Conservation (phyloP, 306 rosid genomes). For the Hippophae rhamnoides region DNA sequence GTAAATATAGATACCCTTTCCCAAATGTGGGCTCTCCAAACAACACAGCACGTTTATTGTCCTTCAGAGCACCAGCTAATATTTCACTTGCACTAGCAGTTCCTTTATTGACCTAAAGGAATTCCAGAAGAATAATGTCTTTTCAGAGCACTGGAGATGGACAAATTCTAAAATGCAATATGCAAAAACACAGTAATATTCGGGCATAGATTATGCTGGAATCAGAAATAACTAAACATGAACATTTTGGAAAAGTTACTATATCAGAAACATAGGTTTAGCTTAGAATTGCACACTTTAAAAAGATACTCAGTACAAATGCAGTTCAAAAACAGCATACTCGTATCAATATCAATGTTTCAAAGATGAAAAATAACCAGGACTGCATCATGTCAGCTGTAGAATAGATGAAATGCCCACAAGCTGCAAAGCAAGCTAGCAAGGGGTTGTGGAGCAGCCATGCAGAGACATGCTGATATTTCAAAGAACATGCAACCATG, state of each 20-base stretch:
- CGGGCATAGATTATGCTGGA: too few species aligned
- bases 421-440: slow-evolving; percentile 84
- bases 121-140: slow-evolving; percentile 12
- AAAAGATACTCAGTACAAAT: neutral
- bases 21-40: slow-evolving; percentile 96
- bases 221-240: too few species aligned
- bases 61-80: slow-evolving; percentile 93
- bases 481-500: too few species aligned
- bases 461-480: too few species aligned
- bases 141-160: too few species aligned
- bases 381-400: neutral
- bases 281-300: neutral
- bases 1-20: slow-evolving; percentile 50
- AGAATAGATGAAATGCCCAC: neutral
- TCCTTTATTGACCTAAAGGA: slow-evolving; percentile 83
- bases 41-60: slow-evolving; percentile 78
- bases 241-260: too few species aligned
- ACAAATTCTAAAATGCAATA: too few species aligned
- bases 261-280: neutral
- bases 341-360: neutral
- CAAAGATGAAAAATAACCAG: neutral
- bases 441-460: slow-evolving; percentile 78
- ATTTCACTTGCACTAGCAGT: slow-evolving; percentile 99
- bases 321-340: neutral
- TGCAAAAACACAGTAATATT: too few species aligned